Evolutionary conservation across 805 yeast genomes (phyloP), one percentile per base, ranked within the genome.

Genomic region (Wickerhamiella domercqiae): DNA sequence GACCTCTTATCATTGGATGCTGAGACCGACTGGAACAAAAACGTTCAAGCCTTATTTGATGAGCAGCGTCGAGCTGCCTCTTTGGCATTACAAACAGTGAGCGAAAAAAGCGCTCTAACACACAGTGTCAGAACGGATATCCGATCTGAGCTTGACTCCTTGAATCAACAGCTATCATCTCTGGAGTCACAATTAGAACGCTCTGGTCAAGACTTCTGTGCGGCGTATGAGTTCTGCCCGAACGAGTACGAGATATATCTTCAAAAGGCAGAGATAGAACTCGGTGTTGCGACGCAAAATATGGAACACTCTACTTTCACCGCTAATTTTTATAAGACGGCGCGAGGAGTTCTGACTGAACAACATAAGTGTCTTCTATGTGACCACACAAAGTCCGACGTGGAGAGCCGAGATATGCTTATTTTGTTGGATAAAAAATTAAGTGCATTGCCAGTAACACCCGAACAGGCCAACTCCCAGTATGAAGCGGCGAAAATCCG

Each of bases 231-330:
- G 11, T 24, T 24, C 13, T 24, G n/a, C n/a, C 33, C 18, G 20
- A 55, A 53, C 2, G 50, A 53, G 2, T 59, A 67, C 9, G 62
- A 60, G 15, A 25, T 40, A 1, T 62, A 64, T 33, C 52, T 70
- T 13, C 39, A 45, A 0, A 42, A 45, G 0, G 43, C 76, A 4
- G 87, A 81, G 48, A 67, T 66, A 14, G 77, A 75, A 31, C 70
- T 71, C 45, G 66, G 70, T 30, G 66, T 66, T 15, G 73, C 82
- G 0, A 58, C 72, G 13, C 79, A 77, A 44, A 75, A 78, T 39
- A 52, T 71, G 22, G 81, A 81, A 50, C 73, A 80, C 45, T 69
- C 68, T 21, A 73, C 72, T 32, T 79, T 83, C 2, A 75, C 86
- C 0, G 61, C 71, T 19, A 71, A 71, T 30, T 84, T 77, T 56